Evolutionary conservation across 495 filamentous ascomycete genomes (phyloP), one percentile per base, ranked within the genome.

Genomic region (Annulohypoxylon nitens): DNA sequence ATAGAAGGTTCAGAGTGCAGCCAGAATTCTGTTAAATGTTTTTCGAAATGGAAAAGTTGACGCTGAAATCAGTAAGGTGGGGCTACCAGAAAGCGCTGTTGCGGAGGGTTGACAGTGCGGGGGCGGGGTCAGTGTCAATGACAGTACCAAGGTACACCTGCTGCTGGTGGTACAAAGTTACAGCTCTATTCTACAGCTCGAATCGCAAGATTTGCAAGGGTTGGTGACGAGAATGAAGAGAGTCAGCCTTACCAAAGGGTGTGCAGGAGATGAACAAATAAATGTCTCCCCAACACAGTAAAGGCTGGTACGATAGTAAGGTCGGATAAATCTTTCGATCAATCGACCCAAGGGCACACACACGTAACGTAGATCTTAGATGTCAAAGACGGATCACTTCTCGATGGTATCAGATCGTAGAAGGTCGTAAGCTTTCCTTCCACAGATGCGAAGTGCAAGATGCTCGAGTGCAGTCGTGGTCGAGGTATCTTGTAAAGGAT

Each of bases 231-330:
- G 26, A 59, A 53, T 65, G 59, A 36, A 72, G 64, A 65, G 5
- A 70, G 62, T 61, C 57, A 74, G 79, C 80, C 92, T 90, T 92
- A 93, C 92, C 90, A 85, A 87, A 81, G 85, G 85, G 41, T 39
- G 61, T 70, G 69, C 85, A 89, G 92, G 94, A 97, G 94, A 97
- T 93, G 87, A 93, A 97, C 95, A 97, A 98, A 76, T 90, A 82
- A 98, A 98, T 97, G 95, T 93, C 91, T 97, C 95, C 93, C 94
- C 93, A 90, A 83, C 81, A 80, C 82, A 66, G 71, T 77, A 43
- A 60, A 20, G 67, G 76, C 76, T 84, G 81, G 80, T 80, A 80
- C 55, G 67, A 77, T 72, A 75, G 59, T 67, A 43, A 54, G 70
- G 76, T 75, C 64, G 77, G 70, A 14, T 73, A 74, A 77, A 82